These are phyloP conservation scores for Metschnikowia anglica DNA, from an alignment of 805 yeast species.

Conservation along the genomic window DNA sequence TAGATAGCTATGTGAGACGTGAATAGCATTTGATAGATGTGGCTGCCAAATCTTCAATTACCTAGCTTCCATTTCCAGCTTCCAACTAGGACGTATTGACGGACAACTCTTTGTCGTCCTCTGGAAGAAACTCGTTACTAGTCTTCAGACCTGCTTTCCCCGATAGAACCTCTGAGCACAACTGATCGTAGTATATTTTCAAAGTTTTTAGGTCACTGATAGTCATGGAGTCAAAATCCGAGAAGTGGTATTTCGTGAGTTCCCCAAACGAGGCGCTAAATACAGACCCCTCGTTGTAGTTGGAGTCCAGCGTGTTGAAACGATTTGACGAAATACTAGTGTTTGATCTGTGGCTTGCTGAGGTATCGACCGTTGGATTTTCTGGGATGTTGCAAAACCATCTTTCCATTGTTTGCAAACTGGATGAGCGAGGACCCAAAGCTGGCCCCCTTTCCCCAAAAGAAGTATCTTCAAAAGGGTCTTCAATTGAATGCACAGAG, in stretches of 20 bases:
- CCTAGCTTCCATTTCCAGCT: not conserved
- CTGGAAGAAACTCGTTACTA: slow-evolving; percentile 18
- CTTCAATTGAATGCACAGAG: slow-evolving; percentile 37
- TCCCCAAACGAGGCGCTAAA: slow-evolving; percentile 26
- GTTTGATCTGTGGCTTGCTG: slow-evolving; percentile 9
- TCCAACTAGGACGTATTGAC: slow-evolving; percentile 2
- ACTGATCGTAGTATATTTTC: slow-evolving; percentile 39
- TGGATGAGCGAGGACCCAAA: slow-evolving; percentile 36
- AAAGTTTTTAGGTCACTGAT: slow-evolving; percentile 35
- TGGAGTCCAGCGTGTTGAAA: slow-evolving; percentile 11
- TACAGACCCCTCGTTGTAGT: slow-evolving; percentile 24
- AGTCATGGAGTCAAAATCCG: slow-evolving; percentile 37
- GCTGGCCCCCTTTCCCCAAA: slow-evolving; percentile 22
- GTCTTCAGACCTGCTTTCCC: slow-evolving; percentile 18
- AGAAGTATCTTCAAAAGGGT: slow-evolving; percentile 18
- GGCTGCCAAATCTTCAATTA: not conserved
- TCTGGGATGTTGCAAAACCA: slow-evolving; percentile 39
- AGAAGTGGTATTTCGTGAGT: slow-evolving; percentile 33
- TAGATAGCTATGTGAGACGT: not conserved
- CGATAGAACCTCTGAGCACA: slow-evolving; percentile 27
- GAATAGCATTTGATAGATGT: not conserved
- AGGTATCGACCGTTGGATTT: slow-evolving; percentile 3
- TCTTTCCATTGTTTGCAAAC: slow-evolving; percentile 43
- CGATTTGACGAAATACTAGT: slow-evolving; percentile 11
- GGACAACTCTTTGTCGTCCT: slow-evolving; percentile 4